A percentile compares a stretch with the other conserved stretches of the same genome.
These are phyloP conservation scores for Phytophthora gonapodyides DNA, from an alignment of 352 stramenopile genomes.

Conservation along the genomic window DNA sequence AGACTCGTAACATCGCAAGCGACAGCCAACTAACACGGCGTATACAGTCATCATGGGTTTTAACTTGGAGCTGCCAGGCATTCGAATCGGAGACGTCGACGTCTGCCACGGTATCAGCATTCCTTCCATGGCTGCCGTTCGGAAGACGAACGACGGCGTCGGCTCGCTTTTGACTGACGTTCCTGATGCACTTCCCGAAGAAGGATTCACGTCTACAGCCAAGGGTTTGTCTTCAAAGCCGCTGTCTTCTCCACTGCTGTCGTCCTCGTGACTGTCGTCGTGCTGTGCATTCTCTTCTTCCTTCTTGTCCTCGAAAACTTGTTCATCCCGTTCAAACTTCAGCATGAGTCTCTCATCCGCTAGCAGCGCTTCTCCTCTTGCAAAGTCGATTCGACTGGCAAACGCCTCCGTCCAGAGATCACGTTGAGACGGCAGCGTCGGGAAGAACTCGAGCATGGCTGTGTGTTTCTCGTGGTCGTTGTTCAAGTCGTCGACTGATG, in stretches of 20 bases:
- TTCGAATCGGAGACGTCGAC: constrained; percentile 20
- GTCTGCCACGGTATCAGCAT: constrained; percentile 46
- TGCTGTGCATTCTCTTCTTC: neutral
- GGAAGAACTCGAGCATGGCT: constrained; percentile 46
- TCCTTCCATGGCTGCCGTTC: constrained; percentile 57
- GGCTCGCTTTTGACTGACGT: neutral
- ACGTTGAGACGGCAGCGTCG: constrained; percentile 42
- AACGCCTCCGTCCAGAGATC: constrained; percentile 51
- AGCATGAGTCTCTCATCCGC: constrained; percentile 58
- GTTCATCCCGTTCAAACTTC: constrained; percentile 37
- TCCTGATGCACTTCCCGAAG: constrained; percentile 3
- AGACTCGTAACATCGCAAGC: constrained; percentile 38
- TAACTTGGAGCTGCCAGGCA: constrained; percentile 31
- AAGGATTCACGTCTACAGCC: neutral
- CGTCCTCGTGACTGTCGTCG: neutral
- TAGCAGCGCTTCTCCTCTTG: constrained; percentile 59
- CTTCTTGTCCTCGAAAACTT: constrained; percentile 20
- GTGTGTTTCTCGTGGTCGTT: constrained; percentile 15
- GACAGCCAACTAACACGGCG: constrained; percentile 44
- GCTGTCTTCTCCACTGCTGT: constrained; percentile 13
- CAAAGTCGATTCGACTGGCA: constrained; percentile 39
- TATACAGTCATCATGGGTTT: constrained; percentile 33
- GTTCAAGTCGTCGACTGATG: constrained; percentile 4
- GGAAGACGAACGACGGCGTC: constrained; percentile 24
- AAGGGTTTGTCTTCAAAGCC: constrained; percentile 28